These are phyloP conservation scores for Diaporthe sp. DNA, from an alignment of 2,329 filamentous ascomycete genomes.

Conservation along the genomic window DNA sequence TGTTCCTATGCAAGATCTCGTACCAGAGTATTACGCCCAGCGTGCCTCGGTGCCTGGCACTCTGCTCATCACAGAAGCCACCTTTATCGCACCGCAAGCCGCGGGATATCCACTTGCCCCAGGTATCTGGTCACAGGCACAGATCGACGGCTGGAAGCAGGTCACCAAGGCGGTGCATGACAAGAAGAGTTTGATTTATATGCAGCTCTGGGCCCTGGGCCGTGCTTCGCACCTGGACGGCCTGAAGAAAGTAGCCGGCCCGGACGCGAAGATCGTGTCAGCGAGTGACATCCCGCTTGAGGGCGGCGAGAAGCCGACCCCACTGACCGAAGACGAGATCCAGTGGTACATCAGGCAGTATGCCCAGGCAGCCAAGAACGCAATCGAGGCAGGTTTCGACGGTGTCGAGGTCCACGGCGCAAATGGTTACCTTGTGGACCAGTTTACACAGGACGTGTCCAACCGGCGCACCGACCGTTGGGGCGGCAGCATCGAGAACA, in stretches of 20 bases:
- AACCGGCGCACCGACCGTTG: conserved; percentile 68
- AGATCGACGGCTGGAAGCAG: conserved; percentile 69
- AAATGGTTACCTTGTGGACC: conserved; percentile 61
- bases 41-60: conserved; percentile 55
- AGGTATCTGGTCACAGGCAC: conserved; percentile 67
- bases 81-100: conserved; percentile 54
- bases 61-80: conserved; percentile 59
- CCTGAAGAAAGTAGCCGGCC: conserved; percentile 39
- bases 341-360: conserved; percentile 48
- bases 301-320: conserved; percentile 52
- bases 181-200: conserved; percentile 69
- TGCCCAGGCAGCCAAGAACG: conserved; percentile 52
- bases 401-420: conserved; percentile 56
- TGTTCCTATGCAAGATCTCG: conserved; percentile 45
- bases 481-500: conserved; percentile 67
- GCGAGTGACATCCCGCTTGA: conserved; percentile 60
- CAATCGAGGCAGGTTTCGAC: conserved; percentile 66
- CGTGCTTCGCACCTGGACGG: conserved; percentile 53
- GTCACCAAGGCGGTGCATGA: conserved; percentile 73
- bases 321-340: conserved; percentile 58
- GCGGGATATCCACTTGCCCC: conserved; percentile 62
- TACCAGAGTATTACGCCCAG: conserved; percentile 58
- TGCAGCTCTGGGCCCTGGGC: conserved; percentile 68
- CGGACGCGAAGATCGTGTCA: conserved; percentile 51
- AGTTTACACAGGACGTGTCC: conserved; percentile 66